Conservation (phyloP, 345 rosid species). For the Lenwebbia sp. region DNA sequence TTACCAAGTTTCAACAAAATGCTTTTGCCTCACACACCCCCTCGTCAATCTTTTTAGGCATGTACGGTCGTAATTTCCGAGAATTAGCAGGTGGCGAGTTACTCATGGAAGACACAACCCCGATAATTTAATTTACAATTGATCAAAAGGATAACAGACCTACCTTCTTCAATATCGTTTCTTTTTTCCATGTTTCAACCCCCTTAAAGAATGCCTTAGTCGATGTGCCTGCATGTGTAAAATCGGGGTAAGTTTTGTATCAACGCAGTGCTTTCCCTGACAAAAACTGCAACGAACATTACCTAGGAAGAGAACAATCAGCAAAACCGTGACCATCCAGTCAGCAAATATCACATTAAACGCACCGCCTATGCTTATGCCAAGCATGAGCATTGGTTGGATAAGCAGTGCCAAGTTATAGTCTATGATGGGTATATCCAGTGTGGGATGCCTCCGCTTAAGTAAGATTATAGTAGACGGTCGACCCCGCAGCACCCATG, state of each 20-base stretch:
- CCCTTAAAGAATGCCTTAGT: conserved; percentile 38
- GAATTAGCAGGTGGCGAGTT: neutral
- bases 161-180: conserved; percentile 33
- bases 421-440: conserved; percentile 69
- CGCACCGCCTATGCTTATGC: conserved; percentile 69
- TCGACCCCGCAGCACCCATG: conserved; percentile 71
- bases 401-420: too few species aligned
- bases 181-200: conserved; percentile 33
- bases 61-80: neutral
- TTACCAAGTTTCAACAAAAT: neutral
- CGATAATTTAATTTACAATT: neutral
- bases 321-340: conserved; percentile 75
- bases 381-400: conserved; percentile 63
- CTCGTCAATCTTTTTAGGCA: neutral
- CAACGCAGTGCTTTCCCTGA: neutral
- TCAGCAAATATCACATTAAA: conserved; percentile 69
- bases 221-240: conserved; percentile 18
- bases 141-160: neutral
- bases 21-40: neutral
- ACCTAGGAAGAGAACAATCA: conserved; percentile 77
- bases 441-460: conserved; percentile 60
- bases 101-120: neutral
- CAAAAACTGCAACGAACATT: neutral
- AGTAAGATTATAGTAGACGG: conserved; percentile 63
- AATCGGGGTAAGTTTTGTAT: neutral